Evolutionary conservation across 139 green algal species (phyloP).

Genomic region (Closterium sp.): DNA sequence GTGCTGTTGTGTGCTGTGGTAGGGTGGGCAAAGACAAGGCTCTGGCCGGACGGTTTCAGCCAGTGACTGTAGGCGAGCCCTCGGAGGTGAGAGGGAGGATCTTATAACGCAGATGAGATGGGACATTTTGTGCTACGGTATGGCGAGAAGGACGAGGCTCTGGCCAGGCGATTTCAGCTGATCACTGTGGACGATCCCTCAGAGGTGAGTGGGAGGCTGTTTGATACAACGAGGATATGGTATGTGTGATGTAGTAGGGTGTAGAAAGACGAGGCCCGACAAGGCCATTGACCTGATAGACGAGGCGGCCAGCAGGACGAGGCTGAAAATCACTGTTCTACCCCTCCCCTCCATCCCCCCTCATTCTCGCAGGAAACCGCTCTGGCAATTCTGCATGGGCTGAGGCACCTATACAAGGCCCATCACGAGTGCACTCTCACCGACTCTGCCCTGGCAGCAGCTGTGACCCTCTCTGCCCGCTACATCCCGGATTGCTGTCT

Average conservation of each 20-base stretch:
- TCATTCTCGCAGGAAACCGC: slow-evolving; percentile 54
- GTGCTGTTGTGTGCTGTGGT: too few species aligned
- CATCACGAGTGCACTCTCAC: slow-evolving; percentile 77
- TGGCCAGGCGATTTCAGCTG: neutral
- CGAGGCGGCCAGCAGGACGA: slow-evolving; percentile 82
- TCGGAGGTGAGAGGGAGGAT: neutral
- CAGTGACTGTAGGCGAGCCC: slow-evolving; percentile 43
- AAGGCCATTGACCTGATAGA: slow-evolving; percentile 98
- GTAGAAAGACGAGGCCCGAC: slow-evolving; percentile 59
- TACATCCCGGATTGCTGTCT: too few species aligned
- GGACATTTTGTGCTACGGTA: neutral
- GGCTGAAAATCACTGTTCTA: slow-evolving; percentile 68
- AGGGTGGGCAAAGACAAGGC: slow-evolving; percentile 79
- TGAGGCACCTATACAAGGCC: slow-evolving; percentile 77
- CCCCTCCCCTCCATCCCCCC: too few species aligned
- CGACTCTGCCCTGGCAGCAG: slow-evolving; percentile 59
- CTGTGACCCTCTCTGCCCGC: slow-evolving; percentile 61
- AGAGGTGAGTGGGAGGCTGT: neutral
- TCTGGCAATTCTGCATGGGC: slow-evolving; percentile 74
- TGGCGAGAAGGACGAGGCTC: neutral
- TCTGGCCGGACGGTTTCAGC: slow-evolving; percentile 91
- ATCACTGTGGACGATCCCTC: neutral
- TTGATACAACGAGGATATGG: neutral
- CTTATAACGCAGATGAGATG: neutral
- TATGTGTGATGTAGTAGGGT: too few species aligned